A percentile compares a stretch with the other conserved stretches of the same genome.
Evolutionary conservation across 2,329 filamentous ascomycete genomes (phyloP).

Genomic region (Apiospora aurea): DNA sequence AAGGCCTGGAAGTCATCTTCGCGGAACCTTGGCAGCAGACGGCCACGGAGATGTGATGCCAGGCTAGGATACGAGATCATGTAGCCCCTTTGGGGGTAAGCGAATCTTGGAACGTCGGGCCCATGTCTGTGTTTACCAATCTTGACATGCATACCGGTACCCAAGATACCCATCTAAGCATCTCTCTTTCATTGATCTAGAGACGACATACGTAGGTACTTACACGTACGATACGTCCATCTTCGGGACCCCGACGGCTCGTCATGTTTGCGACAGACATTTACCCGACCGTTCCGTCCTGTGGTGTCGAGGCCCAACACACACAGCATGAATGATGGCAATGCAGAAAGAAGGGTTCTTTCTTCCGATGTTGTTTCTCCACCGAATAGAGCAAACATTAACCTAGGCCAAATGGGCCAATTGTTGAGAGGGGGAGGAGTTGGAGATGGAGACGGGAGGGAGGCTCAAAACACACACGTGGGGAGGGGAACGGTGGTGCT

Average conservation of each 20-base stretch:
- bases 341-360: not conserved
- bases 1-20: not conserved
- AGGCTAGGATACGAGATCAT: not conserved
- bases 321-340: not conserved
- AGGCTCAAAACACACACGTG: constrained; percentile 7
- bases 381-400: constrained; percentile 7
- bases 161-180: not conserved
- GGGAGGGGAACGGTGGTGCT: not conserved
- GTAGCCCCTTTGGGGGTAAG: not conserved
- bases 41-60: not conserved
- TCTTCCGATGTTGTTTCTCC: constrained; percentile 2
- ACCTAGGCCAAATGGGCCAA: not conserved
- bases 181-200: not conserved
- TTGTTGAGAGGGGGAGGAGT: not conserved
- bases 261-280: not conserved
- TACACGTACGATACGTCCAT: not conserved
- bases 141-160: constrained; percentile 1
- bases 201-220: not conserved
- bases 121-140: not conserved
- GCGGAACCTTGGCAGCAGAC: not conserved
- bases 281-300: constrained; percentile 2
- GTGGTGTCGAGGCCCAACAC: not conserved
- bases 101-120: not conserved
- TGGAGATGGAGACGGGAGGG: no score
- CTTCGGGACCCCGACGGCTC: not conserved